A percentile compares a stretch with the other conserved stretches of the same genome.
Conservation (phyloP, 2,329 filamentous ascomycete genomes). For the Diaporthe sp. region DNA sequence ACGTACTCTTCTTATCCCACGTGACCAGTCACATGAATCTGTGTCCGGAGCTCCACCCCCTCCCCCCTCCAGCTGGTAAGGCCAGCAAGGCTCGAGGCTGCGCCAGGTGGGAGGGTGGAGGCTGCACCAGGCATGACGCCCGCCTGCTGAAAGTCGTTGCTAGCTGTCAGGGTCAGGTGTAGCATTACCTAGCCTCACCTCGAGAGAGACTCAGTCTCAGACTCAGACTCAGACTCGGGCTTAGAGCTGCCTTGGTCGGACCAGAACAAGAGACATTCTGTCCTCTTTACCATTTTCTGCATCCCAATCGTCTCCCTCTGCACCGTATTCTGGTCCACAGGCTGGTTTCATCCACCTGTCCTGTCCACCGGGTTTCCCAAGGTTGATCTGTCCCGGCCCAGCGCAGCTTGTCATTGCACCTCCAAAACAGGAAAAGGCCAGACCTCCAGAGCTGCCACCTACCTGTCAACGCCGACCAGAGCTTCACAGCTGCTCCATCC, state of each 20-base stretch:
- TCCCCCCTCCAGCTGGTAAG: neutral
- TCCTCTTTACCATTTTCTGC: neutral
- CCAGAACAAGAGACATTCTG: conserved; percentile 21
- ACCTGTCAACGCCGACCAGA: conserved; percentile 30
- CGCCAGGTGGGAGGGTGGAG: neutral
- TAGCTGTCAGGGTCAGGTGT: conserved; percentile 15
- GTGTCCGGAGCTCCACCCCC: neutral
- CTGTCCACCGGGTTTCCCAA: neutral
- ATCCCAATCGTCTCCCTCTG: neutral
- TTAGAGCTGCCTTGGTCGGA: neutral
- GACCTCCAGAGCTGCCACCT: conserved; percentile 32
- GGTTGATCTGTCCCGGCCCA: conserved; percentile 17
- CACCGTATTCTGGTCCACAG: neutral
- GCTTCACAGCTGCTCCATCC: conserved; percentile 29
- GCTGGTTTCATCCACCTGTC: neutral
- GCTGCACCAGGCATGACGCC: conserved; percentile 6
- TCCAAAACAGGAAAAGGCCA: conserved; percentile 36
- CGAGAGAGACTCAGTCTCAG: neutral
- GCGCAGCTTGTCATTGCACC: conserved; percentile 38
- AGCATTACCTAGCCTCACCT: conserved; percentile 28
- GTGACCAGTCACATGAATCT: conserved; percentile 19
- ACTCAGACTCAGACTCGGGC: neutral
- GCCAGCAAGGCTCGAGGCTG: conserved; percentile 29
- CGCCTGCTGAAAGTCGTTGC: neutral
- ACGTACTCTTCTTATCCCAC: too few species aligned